Evolutionary conservation across 306 rosid species (phyloP), one percentile per base, ranked within the genome.

Genomic region (Dryas octopetala): DNA sequence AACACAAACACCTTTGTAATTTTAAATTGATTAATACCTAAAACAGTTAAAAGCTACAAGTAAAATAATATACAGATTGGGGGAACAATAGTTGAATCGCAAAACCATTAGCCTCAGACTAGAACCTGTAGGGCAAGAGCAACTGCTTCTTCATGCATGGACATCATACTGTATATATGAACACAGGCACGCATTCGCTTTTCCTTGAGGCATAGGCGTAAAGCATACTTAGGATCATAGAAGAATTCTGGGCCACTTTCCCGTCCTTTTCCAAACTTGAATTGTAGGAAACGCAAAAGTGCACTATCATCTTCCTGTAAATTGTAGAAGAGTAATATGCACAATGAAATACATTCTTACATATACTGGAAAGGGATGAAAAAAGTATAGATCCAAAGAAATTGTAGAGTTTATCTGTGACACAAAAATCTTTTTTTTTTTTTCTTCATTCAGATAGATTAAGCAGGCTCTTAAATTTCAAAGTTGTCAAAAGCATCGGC

Each of bases 131-230:
- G 88, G 76, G 97, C 97, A 83, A 95, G 97, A 62, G 99, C 99
- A 86, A 95, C 99, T 65, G 97, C 97, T 88, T 95, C 99, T 85
- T 95, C 99, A 80, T 95, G 97, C 99, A 95, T 95, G 73, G 96
- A 89, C 97, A 95, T 92, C 99, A 92, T 92, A 83, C 99, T 91
- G 86, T 92, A 95, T 85, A 95, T 95, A 88, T 95, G 99, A 81
- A 95, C 95, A 83, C 99, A 95, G 59, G 99, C 99, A 67, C 97
- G 97, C 93, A 95, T 95, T 83, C 97, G 83, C 82, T 90, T 95
- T 82, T 90, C 97, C 91, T 95, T 92, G 75, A 95, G 96, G 88
- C 97, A 92, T 81, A 95, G 97, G 79, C 97, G 97, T 51, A 95
- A 79, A 51, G 99, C 99, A 83, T 91, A 95, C 87, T 95, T 95